Evolutionary conservation across 2,329 filamentous ascomycete genomes (phyloP).

Genomic region (Venturia nashicola): DNA sequence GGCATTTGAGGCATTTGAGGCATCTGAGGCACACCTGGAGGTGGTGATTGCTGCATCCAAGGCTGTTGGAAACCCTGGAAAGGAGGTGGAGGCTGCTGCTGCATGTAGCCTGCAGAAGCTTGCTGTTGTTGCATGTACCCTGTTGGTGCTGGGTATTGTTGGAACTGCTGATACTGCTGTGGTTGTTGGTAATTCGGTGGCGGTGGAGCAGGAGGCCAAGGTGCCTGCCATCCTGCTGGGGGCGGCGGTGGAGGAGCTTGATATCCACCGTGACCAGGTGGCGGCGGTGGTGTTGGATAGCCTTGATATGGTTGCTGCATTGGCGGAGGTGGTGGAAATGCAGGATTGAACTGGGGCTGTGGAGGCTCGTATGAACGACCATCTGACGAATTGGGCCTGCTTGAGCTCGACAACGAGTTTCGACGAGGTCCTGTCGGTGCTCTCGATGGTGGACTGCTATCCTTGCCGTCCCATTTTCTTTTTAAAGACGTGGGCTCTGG

Average conservation of each 20-base stretch:
- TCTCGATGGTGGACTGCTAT: not conserved
- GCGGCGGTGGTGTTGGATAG: conserved; percentile 1
- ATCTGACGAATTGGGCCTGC: not conserved
- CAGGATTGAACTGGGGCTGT: not conserved
- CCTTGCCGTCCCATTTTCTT: not conserved
- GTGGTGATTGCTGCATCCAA: not conserved
- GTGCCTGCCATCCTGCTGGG: not conserved
- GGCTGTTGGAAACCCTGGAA: not conserved
- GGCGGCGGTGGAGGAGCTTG: not conserved
- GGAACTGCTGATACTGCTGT: conserved; percentile 1
- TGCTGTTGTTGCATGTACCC: not conserved
- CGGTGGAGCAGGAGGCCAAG: conserved; percentile 3
- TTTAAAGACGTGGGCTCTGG: not conserved
- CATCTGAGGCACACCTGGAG: not conserved
- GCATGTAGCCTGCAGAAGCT: not conserved
- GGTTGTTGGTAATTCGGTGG: conserved; percentile 1
- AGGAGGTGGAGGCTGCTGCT: not conserved
- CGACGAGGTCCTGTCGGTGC: not conserved
- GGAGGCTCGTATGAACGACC: not conserved
- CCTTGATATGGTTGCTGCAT: not conserved
- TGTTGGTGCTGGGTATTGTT: not conserved
- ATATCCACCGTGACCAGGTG: not conserved
- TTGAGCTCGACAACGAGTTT: not conserved
- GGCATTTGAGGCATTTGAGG: not conserved
- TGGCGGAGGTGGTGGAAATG: conserved; percentile 3